A percentile compares a stretch with the other conserved stretches of the same genome.
These are phyloP conservation scores for Teratosphaeria pseudoeucalypti DNA, from an alignment of 2,329 filamentous ascomycete genomes.

Conservation along the genomic window DNA sequence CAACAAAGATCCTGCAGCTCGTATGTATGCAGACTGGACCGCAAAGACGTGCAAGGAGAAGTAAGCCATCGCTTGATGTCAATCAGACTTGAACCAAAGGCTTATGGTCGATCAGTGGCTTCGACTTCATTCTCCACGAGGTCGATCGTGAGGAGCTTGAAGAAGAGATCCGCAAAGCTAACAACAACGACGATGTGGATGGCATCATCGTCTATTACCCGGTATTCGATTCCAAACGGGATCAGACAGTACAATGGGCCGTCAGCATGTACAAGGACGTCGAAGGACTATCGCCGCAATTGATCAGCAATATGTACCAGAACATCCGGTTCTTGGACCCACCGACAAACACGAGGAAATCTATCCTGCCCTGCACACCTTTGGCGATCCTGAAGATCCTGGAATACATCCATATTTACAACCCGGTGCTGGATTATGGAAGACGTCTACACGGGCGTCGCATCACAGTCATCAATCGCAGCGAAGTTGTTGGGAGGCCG, in stretches of 20 bases:
- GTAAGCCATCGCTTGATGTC: slow-evolving; percentile 44
- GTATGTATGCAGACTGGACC: slow-evolving; percentile 94
- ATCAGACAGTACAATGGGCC: slow-evolving; percentile 92
- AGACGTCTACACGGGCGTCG: slow-evolving; percentile 89
- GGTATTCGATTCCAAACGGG: slow-evolving; percentile 82
- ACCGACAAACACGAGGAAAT: slow-evolving; percentile 69
- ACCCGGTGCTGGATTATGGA: slow-evolving; percentile 82
- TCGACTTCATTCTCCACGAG: slow-evolving; percentile 74
- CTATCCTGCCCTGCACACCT: slow-evolving; percentile 88
- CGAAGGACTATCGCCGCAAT: slow-evolving; percentile 83
- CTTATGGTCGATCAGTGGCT: slow-evolving; percentile 42
- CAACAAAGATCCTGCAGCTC: slow-evolving; percentile 79
- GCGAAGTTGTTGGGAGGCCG: slow-evolving; percentile 88
- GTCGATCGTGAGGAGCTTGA: slow-evolving; percentile 83
- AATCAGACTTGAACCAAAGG: neutral
- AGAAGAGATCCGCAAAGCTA: slow-evolving; percentile 76
- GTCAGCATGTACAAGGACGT: slow-evolving; percentile 87
- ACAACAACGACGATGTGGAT: slow-evolving; percentile 65
- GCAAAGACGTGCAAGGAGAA: slow-evolving; percentile 93
- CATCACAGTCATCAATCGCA: slow-evolving; percentile 92
- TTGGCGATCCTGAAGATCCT: slow-evolving; percentile 95
- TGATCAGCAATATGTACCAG: slow-evolving; percentile 99
- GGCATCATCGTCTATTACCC: slow-evolving; percentile 98
- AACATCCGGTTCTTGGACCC: slow-evolving; percentile 90
- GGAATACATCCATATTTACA: slow-evolving; percentile 93